Evolutionary conservation across 257 asterid species (phyloP), one percentile per base, ranked within the genome.

Genomic region (Echium plantagineum): DNA sequence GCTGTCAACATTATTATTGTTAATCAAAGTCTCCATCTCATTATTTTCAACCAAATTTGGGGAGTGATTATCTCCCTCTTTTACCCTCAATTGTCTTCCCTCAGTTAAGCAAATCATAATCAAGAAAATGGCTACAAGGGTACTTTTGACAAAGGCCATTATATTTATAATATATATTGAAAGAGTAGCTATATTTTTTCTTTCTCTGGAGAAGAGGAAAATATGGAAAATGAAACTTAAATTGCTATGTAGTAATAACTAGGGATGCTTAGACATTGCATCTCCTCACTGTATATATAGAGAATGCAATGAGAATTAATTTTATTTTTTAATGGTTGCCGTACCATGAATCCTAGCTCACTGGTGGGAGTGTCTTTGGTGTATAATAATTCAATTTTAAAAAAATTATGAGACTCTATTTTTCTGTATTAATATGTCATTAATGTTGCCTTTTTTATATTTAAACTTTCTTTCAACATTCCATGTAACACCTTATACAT

Each of bases 271-370:
- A 55, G 58, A 49, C 52, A 30, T 58, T 55, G 56, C 51, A 24
- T 54, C 55, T 66, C 61, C 32, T 58, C 15, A 3, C 9, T 62
- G 75, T 75, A 81, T 77, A 75, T 81, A 84, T 81, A 79, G 77
- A 69, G 21, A 46, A 31, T 55, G 63, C 49, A 58, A 26, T 28
- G 59, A 24, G 35, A 49, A 1, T 1, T 28, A 28, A 28, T 28
- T n/a, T 28, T 28, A 28, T 28, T 21, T 28, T 59, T 16, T 57
- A 73, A 55, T 61, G 48, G n/a, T 52, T 52, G 7, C 20, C 56
- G 19, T 52, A 6, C 60, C 13, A 35, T 60, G 57, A 47, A 53
- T 71, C 80, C 87, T n/a, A n/a, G n/a, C n/a, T 30, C 59, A 42
- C 65, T 69, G 70, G 62, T 69, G 35, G 81, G 82, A 77, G 75